Evolutionary conservation across 2,329 filamentous ascomycete species (phyloP), one percentile per base, ranked within the genome.

Genomic region (Colletotrichum caudatum): DNA sequence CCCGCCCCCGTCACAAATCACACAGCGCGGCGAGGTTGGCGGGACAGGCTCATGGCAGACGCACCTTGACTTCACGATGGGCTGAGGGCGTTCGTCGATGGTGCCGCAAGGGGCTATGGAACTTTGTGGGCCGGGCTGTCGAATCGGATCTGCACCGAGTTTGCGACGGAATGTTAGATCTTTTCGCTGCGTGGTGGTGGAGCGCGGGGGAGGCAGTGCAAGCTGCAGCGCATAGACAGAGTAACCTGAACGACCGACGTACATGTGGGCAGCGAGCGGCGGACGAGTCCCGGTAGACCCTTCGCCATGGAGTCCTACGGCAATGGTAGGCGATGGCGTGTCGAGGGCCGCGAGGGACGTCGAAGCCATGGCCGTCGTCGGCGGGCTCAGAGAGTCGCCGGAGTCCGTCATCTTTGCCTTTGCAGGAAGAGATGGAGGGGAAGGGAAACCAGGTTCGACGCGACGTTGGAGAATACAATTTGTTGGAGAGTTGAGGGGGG

Each of bases 41-140:
- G 20, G 35, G 18, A 54, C n/a, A 48, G n/a, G 51, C 41, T 64
- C 54, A 39, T 50, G 46, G n/a, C 29, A 61, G 18, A 73, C 72
- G 46, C 73, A 89, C 88, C 84, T 89, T 90, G 79, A 90, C 82
- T 76, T 88, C 84, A 70, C 86, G 86, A 80, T 88, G 87, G 23
- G 84, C 84, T 57, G 87, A 90, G 0, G 88, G 88, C 1, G 87
- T 88, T 56, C 88, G 83, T 72, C 81, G 85, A 76, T 90, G 88
- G 61, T 90, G 88, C 69, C 88, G 84, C 78, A 88, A 78, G 39
- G 88, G 88, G 72, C 87, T 90, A 65, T 84, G 82, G 75, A 82
- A 88, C 63, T 81, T 79, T 53, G 79, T 54, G 57, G 71, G 37
- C 58, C 70, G 74, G 72, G 72, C 66, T 73, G 48, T 57, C 56